A percentile compares a stretch with the other conserved stretches of the same genome.
These are phyloP conservation scores for Cladosporium austrohemisphaericum DNA, from an alignment of 2,329 filamentous ascomycete genomes.

Conservation along the genomic window DNA sequence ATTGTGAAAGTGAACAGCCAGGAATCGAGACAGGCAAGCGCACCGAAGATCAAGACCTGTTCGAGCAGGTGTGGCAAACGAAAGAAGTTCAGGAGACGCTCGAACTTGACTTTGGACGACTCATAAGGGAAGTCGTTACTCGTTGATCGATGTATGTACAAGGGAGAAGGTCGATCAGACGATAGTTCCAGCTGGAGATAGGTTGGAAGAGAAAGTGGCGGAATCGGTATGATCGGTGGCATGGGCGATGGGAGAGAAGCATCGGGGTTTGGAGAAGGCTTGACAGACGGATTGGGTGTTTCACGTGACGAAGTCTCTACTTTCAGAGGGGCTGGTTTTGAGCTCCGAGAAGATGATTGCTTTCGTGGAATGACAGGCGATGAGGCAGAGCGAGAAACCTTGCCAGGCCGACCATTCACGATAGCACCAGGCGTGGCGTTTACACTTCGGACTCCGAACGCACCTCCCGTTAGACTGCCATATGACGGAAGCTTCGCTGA, in stretches of 20 bases:
- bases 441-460: constrained; percentile 29
- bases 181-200: constrained; percentile 64
- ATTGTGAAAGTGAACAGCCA: constrained; percentile 98
- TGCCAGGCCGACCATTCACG: constrained; percentile 27
- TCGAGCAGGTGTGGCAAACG: constrained; percentile 78
- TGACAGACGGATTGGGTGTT: constrained; percentile 18
- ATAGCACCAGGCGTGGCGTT: constrained; percentile 27
- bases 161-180: constrained; percentile 56
- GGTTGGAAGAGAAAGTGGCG: constrained; percentile 60
- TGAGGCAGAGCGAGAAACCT: constrained; percentile 34
- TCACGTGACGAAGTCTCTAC: constrained; percentile 30
- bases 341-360: constrained; percentile 28
- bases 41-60: constrained; percentile 79
- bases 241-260: constrained; percentile 39
- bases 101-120: constrained; percentile 85
- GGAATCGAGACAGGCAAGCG: constrained; percentile 85
- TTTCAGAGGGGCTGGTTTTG: constrained; percentile 30
- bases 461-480: not conserved
- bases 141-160: constrained; percentile 60
- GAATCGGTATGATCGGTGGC: constrained; percentile 54
- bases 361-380: constrained; percentile 38
- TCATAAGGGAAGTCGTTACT: constrained; percentile 73
- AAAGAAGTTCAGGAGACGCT: constrained; percentile 85
- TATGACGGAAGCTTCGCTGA: not conserved
- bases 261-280: constrained; percentile 33